Evolutionary conservation across 2,329 filamentous ascomycete species (phyloP).

Genomic region (Pyricularia pennisetigena): DNA sequence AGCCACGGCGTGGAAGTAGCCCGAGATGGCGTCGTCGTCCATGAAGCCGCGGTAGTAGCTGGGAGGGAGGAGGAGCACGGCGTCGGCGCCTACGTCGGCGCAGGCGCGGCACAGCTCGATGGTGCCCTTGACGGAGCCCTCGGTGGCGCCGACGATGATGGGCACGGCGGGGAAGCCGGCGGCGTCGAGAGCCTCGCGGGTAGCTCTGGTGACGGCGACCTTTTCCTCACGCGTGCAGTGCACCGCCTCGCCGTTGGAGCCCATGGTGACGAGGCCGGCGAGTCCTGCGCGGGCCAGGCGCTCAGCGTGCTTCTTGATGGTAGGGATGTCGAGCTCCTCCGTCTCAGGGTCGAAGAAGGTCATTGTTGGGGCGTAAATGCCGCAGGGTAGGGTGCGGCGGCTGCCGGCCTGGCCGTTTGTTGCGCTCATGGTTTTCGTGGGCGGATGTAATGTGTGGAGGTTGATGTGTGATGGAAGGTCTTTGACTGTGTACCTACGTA

Average conservation of each 20-base stretch:
- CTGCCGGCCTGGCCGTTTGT: constrained; percentile 21
- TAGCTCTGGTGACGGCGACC: constrained; percentile 62
- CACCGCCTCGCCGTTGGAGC: constrained; percentile 83
- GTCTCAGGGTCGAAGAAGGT: constrained; percentile 81
- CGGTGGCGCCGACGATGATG: constrained; percentile 73
- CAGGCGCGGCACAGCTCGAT: constrained; percentile 58
- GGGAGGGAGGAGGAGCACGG: constrained; percentile 68
- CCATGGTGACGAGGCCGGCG: constrained; percentile 76
- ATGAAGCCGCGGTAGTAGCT: constrained; percentile 74
- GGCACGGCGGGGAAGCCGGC: constrained; percentile 69
- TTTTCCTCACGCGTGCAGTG: constrained; percentile 76
- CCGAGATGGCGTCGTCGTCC: constrained; percentile 62
- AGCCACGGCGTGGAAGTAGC: constrained; percentile 50
- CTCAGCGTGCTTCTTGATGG: constrained; percentile 71
- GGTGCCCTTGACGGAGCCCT: constrained; percentile 74
- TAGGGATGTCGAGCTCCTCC: constrained; percentile 73
- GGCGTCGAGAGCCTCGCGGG: constrained; percentile 70
- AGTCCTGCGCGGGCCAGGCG: constrained; percentile 70
- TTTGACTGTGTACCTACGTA: not conserved
- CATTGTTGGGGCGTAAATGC: constrained; percentile 83
- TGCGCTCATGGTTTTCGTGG: not conserved
- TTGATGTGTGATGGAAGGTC: not conserved
- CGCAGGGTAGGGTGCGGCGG: constrained; percentile 57
- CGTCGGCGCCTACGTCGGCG: constrained; percentile 65
- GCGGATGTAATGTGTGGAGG: constrained; percentile 7